phyloP scores from a whole-genome alignment of 2,329 filamentous ascomycete species.

The Cladophialophora yegresii region DNA sequence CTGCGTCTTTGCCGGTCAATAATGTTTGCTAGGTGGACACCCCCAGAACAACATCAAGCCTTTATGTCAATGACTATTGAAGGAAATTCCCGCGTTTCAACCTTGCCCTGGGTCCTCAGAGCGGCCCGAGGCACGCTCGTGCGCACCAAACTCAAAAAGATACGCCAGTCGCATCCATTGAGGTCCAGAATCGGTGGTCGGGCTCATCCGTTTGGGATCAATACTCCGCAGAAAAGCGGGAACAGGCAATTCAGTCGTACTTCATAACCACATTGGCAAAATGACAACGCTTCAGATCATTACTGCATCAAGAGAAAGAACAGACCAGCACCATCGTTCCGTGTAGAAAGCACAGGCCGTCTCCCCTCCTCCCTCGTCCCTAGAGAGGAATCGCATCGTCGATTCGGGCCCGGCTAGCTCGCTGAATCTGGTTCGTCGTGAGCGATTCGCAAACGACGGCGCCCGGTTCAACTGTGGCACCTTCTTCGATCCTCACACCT shows the following conservation, averaged over 20 bases:
- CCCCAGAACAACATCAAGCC: neutral
- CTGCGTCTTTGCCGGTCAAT: neutral
- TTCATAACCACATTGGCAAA: neutral
- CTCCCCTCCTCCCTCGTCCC: neutral
- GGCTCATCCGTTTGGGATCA: neutral
- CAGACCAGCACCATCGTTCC: neutral
- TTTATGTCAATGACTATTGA: neutral
- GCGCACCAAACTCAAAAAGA: neutral
- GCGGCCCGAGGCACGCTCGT: neutral
- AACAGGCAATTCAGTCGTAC: neutral
- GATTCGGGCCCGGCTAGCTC: slow-evolving; percentile 23
- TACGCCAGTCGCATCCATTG: neutral
- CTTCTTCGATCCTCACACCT: slow-evolving; percentile 47
- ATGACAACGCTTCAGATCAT: neutral
- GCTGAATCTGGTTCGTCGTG: slow-evolving; percentile 47
- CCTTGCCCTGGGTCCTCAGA: neutral
- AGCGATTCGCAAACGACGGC: slow-evolving; percentile 50
- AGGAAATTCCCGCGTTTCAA: neutral
- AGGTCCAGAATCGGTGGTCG: neutral
- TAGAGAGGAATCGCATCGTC: slow-evolving; percentile 5
- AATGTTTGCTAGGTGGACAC: neutral
- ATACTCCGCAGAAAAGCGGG: neutral
- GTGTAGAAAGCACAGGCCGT: neutral
- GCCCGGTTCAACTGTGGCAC: slow-evolving; percentile 50
- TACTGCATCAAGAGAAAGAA: neutral